These are phyloP conservation scores for Sistotremastrum niveocremeum DNA, from an alignment of 768 basidiomycete species.

Conservation along the genomic window DNA sequence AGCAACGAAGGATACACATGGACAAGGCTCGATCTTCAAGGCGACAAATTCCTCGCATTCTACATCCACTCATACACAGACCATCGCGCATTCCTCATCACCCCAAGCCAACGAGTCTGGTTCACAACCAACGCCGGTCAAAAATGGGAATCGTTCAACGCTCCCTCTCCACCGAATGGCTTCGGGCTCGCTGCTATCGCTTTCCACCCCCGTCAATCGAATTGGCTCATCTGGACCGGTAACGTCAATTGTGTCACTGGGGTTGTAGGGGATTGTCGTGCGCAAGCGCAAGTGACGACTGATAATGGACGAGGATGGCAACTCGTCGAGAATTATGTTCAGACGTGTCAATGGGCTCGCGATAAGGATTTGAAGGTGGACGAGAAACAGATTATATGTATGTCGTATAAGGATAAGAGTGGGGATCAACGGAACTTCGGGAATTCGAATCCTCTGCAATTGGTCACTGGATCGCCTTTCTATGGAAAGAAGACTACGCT, in stretches of 20 bases:
- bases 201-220: conserved; percentile 72
- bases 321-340: conserved; percentile 71
- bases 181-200: conserved; percentile 66
- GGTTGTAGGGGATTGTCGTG: conserved; percentile 44
- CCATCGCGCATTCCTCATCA: conserved; percentile 88
- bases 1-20: conserved; percentile 91
- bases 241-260: conserved; percentile 45
- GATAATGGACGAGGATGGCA: conserved; percentile 73
- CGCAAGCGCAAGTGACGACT: conserved; percentile 57
- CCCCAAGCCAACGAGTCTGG: conserved; percentile 44
- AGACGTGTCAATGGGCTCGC: conserved; percentile 84
- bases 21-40: conserved; percentile 42
- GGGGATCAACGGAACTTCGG: conserved; percentile 57
- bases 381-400: conserved; percentile 82
- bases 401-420: conserved; percentile 69
- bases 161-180: conserved; percentile 64
- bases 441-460: conserved; percentile 52
- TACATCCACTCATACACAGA: conserved; percentile 70
- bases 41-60: conserved; percentile 63
- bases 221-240: conserved; percentile 85
- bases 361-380: conserved; percentile 72
- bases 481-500: conserved; percentile 58
- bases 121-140: conserved; percentile 77
- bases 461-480: conserved; percentile 66
- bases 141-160: conserved; percentile 43